A percentile compares a stretch with the other conserved stretches of the same genome.
phyloP scores from a whole-genome alignment of 2,329 filamentous ascomycete species.

The Neurospora sp. region DNA sequence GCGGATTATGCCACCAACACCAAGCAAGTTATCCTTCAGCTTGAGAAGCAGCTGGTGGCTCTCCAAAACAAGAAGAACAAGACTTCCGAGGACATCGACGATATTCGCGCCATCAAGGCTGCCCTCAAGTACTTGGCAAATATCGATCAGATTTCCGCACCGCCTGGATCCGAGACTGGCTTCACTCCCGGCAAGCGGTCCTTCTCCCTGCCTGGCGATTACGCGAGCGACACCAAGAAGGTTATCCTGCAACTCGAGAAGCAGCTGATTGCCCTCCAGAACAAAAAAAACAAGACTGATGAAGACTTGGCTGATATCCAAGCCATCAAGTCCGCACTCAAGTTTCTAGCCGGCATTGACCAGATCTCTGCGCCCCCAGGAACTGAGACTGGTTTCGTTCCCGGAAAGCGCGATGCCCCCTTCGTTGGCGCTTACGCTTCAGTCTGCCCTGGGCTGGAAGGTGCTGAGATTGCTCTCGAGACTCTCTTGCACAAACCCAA shows the following conservation, averaged over 20 bases:
- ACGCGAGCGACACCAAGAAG: conserved; percentile 12
- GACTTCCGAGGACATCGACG: conserved; percentile 7
- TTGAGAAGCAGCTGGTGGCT: conserved; percentile 7
- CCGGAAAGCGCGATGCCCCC: conserved; percentile 14
- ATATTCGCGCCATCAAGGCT: conserved; percentile 8
- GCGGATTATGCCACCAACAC: conserved; percentile 8
- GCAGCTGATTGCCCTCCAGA: conserved; percentile 14
- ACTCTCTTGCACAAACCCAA: conserved; percentile 12
- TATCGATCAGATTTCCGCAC: conserved; percentile 9
- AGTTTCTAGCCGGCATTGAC: conserved; percentile 12
- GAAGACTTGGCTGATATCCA: conserved; percentile 12
- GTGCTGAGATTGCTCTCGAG: conserved; percentile 32
- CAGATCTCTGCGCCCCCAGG: conserved; percentile 15
- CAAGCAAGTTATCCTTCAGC: conserved; percentile 9
- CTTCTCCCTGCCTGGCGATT: conserved; percentile 14
- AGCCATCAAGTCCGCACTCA: conserved; percentile 14
- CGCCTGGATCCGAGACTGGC: neutral
- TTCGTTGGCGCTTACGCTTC: conserved; percentile 32
- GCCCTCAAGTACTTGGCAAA: conserved; percentile 9
- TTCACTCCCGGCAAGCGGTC: conserved; percentile 8
- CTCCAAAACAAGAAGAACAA: conserved; percentile 14
- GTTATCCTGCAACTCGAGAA: conserved; percentile 13
- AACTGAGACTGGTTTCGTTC: conserved; percentile 13
- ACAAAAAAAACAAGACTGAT: conserved; percentile 16
- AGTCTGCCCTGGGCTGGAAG: conserved; percentile 65